phyloP scores from a whole-genome alignment of 352 stramenopile genomes.

The Lagenidium giganteum region DNA sequence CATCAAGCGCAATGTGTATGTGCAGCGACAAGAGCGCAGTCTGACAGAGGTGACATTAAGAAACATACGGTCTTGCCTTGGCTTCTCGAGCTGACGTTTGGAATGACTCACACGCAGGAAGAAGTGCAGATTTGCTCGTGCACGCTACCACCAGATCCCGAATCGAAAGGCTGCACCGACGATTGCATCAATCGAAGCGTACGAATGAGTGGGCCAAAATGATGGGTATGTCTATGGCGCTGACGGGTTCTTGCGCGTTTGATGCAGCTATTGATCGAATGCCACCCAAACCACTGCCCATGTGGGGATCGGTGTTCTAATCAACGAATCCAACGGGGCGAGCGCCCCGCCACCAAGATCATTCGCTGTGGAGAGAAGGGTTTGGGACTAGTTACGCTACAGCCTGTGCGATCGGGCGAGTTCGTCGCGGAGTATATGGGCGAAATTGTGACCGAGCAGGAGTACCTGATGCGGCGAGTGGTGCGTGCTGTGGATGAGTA shows the following conservation, averaged over 20 bases:
- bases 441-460: slow-evolving; percentile 79
- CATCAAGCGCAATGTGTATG: slow-evolving; percentile 67
- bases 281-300: slow-evolving; percentile 47
- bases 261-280: slow-evolving; percentile 62
- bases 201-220: no score
- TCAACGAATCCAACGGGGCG: slow-evolving; percentile 63
- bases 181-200: slow-evolving; percentile 79
- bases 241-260: slow-evolving; percentile 1
- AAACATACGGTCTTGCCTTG: no score
- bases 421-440: slow-evolving; percentile 84
- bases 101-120: slow-evolving; percentile 30
- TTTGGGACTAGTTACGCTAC: slow-evolving; percentile 38
- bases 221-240: not conserved
- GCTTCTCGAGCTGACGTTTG: no score
- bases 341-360: slow-evolving; percentile 46
- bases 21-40: slow-evolving; percentile 54
- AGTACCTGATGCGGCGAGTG: slow-evolving; percentile 74
- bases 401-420: slow-evolving; percentile 47
- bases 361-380: slow-evolving; percentile 60
- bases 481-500: slow-evolving; percentile 23
- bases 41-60: slow-evolving; percentile 46
- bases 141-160: slow-evolving; percentile 21
- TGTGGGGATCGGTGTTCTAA: slow-evolving; percentile 67
- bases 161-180: slow-evolving; percentile 52
- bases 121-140: slow-evolving; percentile 67